Evolutionary conservation across 805 yeast genomes (phyloP).

Genomic region (Wickerhamiella parazyma): DNA sequence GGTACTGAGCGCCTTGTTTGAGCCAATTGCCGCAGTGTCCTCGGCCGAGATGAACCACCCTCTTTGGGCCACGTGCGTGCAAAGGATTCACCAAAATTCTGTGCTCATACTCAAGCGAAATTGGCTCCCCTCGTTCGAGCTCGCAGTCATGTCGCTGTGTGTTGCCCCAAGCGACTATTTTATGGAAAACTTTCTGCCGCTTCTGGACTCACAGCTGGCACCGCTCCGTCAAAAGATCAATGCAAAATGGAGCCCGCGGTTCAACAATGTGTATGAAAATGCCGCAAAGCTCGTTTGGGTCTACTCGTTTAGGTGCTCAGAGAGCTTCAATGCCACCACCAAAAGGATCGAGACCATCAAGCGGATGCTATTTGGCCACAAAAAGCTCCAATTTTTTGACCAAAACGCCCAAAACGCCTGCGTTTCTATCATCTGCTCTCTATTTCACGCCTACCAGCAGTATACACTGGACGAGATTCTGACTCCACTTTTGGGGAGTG

Average conservation of each 20-base stretch:
- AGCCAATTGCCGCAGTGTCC: slow-evolving; percentile 71
- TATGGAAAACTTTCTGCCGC: slow-evolving; percentile 50
- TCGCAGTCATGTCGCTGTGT: slow-evolving; percentile 60
- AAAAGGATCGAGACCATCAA: slow-evolving; percentile 59
- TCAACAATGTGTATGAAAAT: slow-evolving; percentile 47
- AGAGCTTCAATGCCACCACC: slow-evolving; percentile 75
- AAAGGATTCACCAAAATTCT: slow-evolving; percentile 40
- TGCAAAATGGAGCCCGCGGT: slow-evolving; percentile 41
- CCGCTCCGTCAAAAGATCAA: slow-evolving; percentile 34
- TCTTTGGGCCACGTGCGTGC: slow-evolving; percentile 76
- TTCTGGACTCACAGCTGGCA: slow-evolving; percentile 49
- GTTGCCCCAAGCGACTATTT: slow-evolving; percentile 73
- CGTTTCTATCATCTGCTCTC: slow-evolving; percentile 58
- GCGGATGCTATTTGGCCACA: slow-evolving; percentile 40
- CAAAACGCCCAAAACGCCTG: slow-evolving; percentile 46
- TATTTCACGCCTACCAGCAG: slow-evolving; percentile 68
- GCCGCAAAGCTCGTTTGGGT: slow-evolving; percentile 78
- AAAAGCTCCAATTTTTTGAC: slow-evolving; percentile 53
- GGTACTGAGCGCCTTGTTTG: slow-evolving; percentile 56
- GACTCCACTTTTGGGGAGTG: slow-evolving; percentile 42
- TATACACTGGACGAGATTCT: slow-evolving; percentile 68
- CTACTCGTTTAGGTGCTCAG: slow-evolving; percentile 71
- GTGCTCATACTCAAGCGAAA: slow-evolving; percentile 34
- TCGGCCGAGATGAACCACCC: slow-evolving; percentile 97
- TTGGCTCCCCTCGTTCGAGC: slow-evolving; percentile 56